Evolutionary conservation across 768 basidiomycete species (phyloP), one percentile per base, ranked within the genome.

Genomic region (Grammothele lineata): DNA sequence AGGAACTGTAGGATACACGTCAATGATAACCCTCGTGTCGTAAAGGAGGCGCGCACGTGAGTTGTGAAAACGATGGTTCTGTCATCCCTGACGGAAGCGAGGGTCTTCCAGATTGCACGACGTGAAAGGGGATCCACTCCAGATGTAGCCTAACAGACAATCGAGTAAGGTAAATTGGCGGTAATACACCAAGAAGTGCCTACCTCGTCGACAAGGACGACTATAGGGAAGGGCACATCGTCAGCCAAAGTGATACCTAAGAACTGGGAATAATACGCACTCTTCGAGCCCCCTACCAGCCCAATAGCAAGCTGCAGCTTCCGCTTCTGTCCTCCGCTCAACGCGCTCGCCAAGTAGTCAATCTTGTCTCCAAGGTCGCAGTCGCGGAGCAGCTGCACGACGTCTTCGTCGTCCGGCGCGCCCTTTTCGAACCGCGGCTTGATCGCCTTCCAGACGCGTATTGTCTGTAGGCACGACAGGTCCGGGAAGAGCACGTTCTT

Each of bases 401-500:
- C 64, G 55, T 87, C 81, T 50, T 83, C 81, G n/a, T 76, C 67
- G 10, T 63, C 58, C 1, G 72, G 58, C 1, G 72, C 68, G 51
- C 65, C 61, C 1, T 66, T 55, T 63, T 75, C 74, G 1, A 12
- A 22, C 12, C 14, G 30, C 8, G 45, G 74, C 68, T 53, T 66
- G 62, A 4, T 66, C 58, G 22, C 17, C 23, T 67, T 72, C 38
- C 38, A 47, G 23, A 90, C 73, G 1, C 72, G 70, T 14, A 90
- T 66, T 3, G 84, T 87, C 64, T 91, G 83, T 35, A 79, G 68
- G 60, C 86, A 88, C 1, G 80, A 75, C n/a, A 91, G 66, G 40
- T 89, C 86, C 0, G 84, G 77, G 59, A 88, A 86, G 1, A 91
- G 69, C 6, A 91, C 85, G 55, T 91, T 89, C 67, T 86, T 87